Conservation (phyloP, 768 basidiomycete species). For the Boletus edulis region DNA sequence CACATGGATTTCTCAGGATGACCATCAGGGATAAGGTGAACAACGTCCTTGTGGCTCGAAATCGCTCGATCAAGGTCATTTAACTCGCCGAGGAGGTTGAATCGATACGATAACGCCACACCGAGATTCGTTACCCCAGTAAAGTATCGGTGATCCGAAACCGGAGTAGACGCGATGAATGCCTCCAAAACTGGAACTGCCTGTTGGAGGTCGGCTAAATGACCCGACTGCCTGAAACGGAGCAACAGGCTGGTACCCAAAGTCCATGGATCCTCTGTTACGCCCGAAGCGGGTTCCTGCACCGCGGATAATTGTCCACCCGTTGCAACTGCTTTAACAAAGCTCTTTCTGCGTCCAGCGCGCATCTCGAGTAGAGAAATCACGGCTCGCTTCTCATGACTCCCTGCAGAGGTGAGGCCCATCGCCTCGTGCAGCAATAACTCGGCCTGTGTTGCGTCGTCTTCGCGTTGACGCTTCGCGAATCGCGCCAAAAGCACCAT, state of each 20-base stretch:
- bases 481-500: not conserved
- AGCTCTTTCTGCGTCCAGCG: too few relatives aligned
- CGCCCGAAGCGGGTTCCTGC: not conserved
- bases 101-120: not conserved
- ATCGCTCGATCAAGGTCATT: not conserved
- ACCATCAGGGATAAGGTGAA: not conserved
- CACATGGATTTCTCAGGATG: not conserved
- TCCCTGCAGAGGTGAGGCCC: not conserved
- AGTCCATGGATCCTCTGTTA: not conserved
- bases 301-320: not conserved
- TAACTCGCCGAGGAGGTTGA: not conserved
- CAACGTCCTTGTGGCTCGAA: not conserved
- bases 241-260: not conserved
- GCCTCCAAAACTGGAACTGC: not conserved
- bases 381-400: not conserved
- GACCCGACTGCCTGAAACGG: not conserved
- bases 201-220: not conserved
- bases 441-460: not conserved
- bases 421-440: not conserved
- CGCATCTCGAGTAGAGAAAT: not conserved
- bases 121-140: not conserved
- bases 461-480: not conserved
- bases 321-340: too few relatives aligned
- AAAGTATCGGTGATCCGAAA: not conserved
- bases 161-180: not conserved